phyloP scores from a whole-genome alignment of 2,329 filamentous ascomycete species.

The Teratosphaeria nubilosa region DNA sequence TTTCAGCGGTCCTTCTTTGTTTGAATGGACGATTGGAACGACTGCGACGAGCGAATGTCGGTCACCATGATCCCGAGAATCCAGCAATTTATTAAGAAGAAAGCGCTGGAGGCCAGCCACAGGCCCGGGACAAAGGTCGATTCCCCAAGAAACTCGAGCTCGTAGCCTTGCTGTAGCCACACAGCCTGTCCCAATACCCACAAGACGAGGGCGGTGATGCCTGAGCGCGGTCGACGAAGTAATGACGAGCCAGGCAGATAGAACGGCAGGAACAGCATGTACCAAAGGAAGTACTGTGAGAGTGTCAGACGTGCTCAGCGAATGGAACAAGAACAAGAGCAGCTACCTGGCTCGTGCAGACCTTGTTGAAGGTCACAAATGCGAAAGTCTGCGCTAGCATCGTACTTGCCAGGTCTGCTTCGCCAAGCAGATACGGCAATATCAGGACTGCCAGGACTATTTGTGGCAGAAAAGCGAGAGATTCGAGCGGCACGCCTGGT shows the following conservation, averaged over 20 bases:
- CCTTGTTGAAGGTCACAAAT: slow-evolving; percentile 97
- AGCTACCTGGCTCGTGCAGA: slow-evolving; percentile 89
- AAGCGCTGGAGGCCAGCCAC: slow-evolving; percentile 63
- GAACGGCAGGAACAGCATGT: slow-evolving; percentile 83
- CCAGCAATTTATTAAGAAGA: slow-evolving; percentile 82
- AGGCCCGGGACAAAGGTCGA: slow-evolving; percentile 81
- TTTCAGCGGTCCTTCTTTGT: neutral
- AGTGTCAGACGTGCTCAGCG: neutral
- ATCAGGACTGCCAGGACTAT: slow-evolving; percentile 67
- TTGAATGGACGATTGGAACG: neutral
- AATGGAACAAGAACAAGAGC: neutral
- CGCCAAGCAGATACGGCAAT: slow-evolving; percentile 67
- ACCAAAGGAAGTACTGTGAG: slow-evolving; percentile 90
- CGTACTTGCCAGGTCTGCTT: slow-evolving; percentile 67
- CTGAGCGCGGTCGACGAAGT: slow-evolving; percentile 48
- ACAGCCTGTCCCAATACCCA: slow-evolving; percentile 64
- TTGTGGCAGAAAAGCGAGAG: slow-evolving; percentile 81
- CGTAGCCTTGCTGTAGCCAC: slow-evolving; percentile 42
- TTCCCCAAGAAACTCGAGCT: slow-evolving; percentile 51
- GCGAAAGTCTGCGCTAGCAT: slow-evolving; percentile 96
- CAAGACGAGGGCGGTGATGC: slow-evolving; percentile 53
- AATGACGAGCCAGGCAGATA: slow-evolving; percentile 77
- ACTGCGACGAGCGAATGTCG: slow-evolving; percentile 43
- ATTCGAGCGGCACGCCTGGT: slow-evolving; percentile 51
- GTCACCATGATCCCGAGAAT: slow-evolving; percentile 69